Base-by-base conservation (phyloP, 805 yeast species). In the Hanseniaspora clermontiae region DNA sequence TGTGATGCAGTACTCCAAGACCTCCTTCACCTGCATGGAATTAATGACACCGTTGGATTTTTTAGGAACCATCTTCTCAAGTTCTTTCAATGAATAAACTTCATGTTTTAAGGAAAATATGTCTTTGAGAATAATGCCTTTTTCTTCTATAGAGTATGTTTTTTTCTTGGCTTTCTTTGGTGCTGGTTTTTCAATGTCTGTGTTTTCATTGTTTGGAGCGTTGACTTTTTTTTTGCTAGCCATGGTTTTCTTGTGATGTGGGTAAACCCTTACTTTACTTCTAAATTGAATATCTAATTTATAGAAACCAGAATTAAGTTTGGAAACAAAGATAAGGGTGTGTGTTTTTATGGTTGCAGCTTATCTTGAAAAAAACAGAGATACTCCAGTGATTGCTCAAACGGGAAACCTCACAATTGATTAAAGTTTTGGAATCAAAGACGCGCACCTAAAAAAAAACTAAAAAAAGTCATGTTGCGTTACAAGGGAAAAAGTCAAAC, bases 11-110 rank as follows among this genome's bases (percentile, higher is more conserved):
- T 64, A 60, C 43, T 75, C 76, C 10, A 79, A 60, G 1, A 79
- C 59, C 10, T 76, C 81, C 61, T 80, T 79, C 43, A 79, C 77
- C 51, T 77, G 75, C 78, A 78, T 78, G 0, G 79, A 63, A n/a
- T 77, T 72, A 7, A 79, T 72, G 3, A 39, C 36, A 0, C 80
- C 80, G 0, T 74, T 71, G 43, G 63, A 65, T 49, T 67, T 67
- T 52, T 76, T 77, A 2, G 78, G 70, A 1, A 72, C 80, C 10
- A 64, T 60, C 4, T 72, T 64, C 62, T 79, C 83, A 12, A 79
- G 60, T 55, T 79, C 84, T 59, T 79, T 79, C 53, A 78, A 69
- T 55, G 68, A 74, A 59, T 74, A 78, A 55, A 76, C 70, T 0
- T 69, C 62, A 58, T 74, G 77, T 2, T 67, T 64, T 14, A 61